Evolutionary conservation across 352 stramenopile genomes (phyloP), one percentile per base, ranked within the genome.

Genomic region (Phytophthora litchii): DNA sequence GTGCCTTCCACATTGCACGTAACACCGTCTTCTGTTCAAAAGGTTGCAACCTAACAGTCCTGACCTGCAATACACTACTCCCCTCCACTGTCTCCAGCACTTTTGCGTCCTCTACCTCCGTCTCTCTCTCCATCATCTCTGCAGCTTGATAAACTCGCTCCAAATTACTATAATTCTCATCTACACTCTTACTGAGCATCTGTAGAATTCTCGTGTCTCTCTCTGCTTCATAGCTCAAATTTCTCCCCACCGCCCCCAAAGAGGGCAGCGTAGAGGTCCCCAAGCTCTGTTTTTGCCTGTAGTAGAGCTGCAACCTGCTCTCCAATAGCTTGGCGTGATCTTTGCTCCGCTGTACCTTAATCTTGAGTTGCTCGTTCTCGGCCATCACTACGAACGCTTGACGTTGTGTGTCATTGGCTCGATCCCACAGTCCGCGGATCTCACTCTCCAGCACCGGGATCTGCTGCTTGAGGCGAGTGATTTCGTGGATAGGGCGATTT

Each of bases 401-500:
- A 14, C 54, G 54, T 12, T 41, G 21, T 1, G 47, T 34, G 14
- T 60, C 25, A 12, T 48, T 14, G 14, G 42, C n/a, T 41, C 42
- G 32, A 25, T 34, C 43, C 54, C 42, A 54, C 9, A 61, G 17
- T 11, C 19, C 25, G 16, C 35, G 54, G 13, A 61, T 14, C 25
- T 54, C 43, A 29, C 27, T 41, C 34, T 61, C 54, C 34, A 61
- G 36, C 16, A 43, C 43, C 14, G 42, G 42, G 36, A 54, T 54
- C 43, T 61, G 54, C 16, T 53, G 52, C 41, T 60, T 53, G 41
- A 60, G 52, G 7, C 40, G 35, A 20, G 31, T 14, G 19, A 60
- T 60, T 31, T 60, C 52, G n/a, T 60, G 52, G 11, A 60, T 46
- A 16, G 52, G 52, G 40, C 52, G 52, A n/a, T 60, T 60, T 2